Evolutionary conservation across 805 yeast genomes (phyloP).

Genomic region (Metschnikowia vanudenii): DNA sequence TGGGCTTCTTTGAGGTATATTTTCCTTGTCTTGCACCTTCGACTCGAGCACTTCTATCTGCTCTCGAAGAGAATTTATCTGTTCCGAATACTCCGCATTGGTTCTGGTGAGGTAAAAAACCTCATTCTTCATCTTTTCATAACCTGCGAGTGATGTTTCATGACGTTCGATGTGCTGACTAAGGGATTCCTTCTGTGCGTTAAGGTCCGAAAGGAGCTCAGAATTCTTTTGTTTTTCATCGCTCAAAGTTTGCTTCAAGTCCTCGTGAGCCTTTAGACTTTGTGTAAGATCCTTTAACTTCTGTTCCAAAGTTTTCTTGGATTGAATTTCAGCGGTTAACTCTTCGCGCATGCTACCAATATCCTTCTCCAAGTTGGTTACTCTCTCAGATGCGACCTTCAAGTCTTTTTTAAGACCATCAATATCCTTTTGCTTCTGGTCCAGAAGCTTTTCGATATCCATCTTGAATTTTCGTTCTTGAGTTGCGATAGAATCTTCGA

Average conservation of each 20-base stretch:
- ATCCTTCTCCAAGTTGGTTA: slow-evolving; percentile 3
- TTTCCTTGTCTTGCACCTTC: slow-evolving; percentile 34
- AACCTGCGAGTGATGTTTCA: slow-evolving; percentile 5
- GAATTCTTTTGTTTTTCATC: slow-evolving; percentile 2
- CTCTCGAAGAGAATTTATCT: slow-evolving; percentile 26
- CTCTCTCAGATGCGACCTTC: slow-evolving; percentile 1
- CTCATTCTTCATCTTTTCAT: slow-evolving; percentile 26
- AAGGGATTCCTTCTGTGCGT: slow-evolving; percentile 6
- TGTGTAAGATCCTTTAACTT: background rate
- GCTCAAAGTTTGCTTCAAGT: slow-evolving; percentile 1
- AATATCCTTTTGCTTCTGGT: slow-evolving; percentile 2
- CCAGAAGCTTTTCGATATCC: slow-evolving; percentile 21
- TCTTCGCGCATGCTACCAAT: background rate
- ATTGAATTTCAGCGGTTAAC: background rate
- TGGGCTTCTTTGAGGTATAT: slow-evolving; percentile 28
- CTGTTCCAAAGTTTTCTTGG: background rate
- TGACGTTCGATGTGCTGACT: slow-evolving; percentile 8
- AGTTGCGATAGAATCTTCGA: slow-evolving; percentile 2
- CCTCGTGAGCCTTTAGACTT: background rate
- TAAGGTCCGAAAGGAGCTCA: slow-evolving; percentile 4
- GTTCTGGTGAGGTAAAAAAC: slow-evolving; percentile 21
- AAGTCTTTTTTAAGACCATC: background rate
- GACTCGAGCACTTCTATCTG: slow-evolving; percentile 24
- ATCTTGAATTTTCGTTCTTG: background rate
- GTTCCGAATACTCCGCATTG: slow-evolving; percentile 28